Conservation (phyloP, 768 basidiomycete genomes). For the Baorangia bicolor region DNA sequence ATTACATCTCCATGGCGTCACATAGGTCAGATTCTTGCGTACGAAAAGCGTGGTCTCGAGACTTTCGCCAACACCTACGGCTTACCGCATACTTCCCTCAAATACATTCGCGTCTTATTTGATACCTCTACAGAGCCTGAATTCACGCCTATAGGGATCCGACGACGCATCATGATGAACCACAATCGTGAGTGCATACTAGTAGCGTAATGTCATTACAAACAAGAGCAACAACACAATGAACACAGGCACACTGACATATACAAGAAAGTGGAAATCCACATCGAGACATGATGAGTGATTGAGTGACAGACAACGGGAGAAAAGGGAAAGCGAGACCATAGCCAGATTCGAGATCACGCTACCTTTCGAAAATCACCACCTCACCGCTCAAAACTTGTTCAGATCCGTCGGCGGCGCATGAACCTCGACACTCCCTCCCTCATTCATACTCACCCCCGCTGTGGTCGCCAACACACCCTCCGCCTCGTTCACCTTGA, state of each 20-base stretch:
- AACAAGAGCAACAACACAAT: background rate
- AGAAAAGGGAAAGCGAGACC: background rate
- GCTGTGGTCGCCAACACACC: constrained; percentile 51
- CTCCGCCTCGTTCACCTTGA: constrained; percentile 46
- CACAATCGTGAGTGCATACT: background rate
- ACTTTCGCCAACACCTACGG: too few relatives aligned
- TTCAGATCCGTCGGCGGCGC: constrained; percentile 26
- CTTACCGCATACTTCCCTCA: too few relatives aligned
- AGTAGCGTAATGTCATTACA: constrained; percentile 7
- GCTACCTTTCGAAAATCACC: background rate
- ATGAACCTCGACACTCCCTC: constrained; percentile 49
- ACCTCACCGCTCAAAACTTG: constrained; percentile 27
- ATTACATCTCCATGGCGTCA: too few relatives aligned
- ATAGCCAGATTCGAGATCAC: background rate
- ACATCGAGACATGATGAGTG: background rate
- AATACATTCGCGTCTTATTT: too few relatives aligned
- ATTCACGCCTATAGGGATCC: too few relatives aligned
- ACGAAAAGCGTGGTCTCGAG: too few relatives aligned
- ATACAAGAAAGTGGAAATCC: background rate
- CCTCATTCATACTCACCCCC: constrained; percentile 58
- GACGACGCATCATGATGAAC: background rate
- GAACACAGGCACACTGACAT: background rate
- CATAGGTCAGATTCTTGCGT: too few relatives aligned
- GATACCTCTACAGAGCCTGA: too few relatives aligned
- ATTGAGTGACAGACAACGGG: background rate